Conservation (phyloP, 228 moss, liverwort and hornwort species). For the Sphagnum magellanicum region DNA sequence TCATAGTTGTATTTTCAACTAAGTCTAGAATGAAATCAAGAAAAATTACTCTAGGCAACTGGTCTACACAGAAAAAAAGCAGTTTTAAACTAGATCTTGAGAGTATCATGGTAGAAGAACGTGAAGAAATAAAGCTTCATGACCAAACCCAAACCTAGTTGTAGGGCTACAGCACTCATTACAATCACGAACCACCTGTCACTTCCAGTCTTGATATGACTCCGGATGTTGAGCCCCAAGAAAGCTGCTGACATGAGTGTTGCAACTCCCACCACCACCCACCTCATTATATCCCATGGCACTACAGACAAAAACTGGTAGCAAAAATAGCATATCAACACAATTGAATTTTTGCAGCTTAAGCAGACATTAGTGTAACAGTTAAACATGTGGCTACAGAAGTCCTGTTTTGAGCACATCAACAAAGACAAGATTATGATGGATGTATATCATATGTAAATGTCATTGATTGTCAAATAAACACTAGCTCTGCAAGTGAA, state of each 20-base stretch:
- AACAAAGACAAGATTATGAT: too few species aligned
- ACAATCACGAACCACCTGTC: constrained; percentile 85
- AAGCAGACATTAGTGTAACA: too few species aligned
- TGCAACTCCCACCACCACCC: constrained; percentile 71
- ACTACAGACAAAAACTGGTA: constrained; percentile 81
- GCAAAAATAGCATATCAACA: background rate
- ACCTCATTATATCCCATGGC: constrained; percentile 77
- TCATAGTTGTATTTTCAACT: too few species aligned
- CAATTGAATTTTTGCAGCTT: background rate
- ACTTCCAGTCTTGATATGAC: constrained; percentile 77
- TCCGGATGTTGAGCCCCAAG: constrained; percentile 76
- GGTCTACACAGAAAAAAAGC: too few species aligned
- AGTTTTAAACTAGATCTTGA: constrained; percentile 10
- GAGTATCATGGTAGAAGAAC: constrained; percentile 67
- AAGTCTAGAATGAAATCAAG: too few species aligned
- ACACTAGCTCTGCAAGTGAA: too few species aligned
- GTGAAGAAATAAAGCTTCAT: constrained; percentile 90
- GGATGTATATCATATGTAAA: too few species aligned
- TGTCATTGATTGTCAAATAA: too few species aligned
- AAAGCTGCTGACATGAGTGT: constrained; percentile 79
- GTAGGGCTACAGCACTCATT: constrained; percentile 52
- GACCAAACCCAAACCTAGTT: constrained; percentile 61
- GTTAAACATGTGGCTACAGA: too few species aligned
- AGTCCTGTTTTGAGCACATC: too few species aligned
- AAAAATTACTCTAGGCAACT: too few species aligned